Evolutionary conservation across 2,329 filamentous ascomycete species (phyloP).

Genomic region (Fusarium foetens): DNA sequence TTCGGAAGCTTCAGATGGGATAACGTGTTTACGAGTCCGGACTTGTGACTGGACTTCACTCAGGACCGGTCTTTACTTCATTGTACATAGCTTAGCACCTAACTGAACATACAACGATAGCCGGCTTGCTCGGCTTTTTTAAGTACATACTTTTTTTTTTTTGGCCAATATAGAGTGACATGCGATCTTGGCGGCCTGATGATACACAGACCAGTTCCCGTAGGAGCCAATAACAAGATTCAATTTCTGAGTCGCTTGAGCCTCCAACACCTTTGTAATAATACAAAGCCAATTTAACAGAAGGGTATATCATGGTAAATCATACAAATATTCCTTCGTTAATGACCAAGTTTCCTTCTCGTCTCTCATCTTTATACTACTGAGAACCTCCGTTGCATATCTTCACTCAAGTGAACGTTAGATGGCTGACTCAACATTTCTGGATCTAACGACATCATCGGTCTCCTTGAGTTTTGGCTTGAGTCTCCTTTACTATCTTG

Average conservation of each 20-base stretch:
- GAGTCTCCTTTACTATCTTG: not conserved
- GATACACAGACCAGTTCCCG: not conserved
- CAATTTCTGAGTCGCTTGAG: too few relatives aligned
- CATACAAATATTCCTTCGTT: not conserved
- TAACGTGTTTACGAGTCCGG: not conserved
- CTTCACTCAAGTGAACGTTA: not conserved
- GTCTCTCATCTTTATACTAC: not conserved
- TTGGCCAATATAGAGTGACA: not conserved
- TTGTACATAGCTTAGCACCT: constrained; percentile 10
- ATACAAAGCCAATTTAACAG: not conserved
- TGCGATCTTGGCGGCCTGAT: too few relatives aligned
- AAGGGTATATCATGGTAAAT: not conserved
- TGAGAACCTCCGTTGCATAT: not conserved
- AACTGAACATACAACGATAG: constrained; percentile 8
- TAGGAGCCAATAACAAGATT: too few relatives aligned
- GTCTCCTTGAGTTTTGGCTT: not conserved
- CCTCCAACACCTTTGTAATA: not conserved
- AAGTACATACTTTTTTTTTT: not conserved
- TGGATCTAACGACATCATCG: not conserved
- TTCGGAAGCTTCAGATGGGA: not conserved
- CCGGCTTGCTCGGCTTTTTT: not conserved
- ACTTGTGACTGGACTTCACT: constrained; percentile 12
- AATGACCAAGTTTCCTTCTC: too few relatives aligned
- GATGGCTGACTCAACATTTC: not conserved
- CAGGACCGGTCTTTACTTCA: constrained; percentile 6